Evolutionary conservation across 116 monocot genomes (phyloP), one percentile per base, ranked within the genome.

Genomic region (Papilionanthe hybrid): DNA sequence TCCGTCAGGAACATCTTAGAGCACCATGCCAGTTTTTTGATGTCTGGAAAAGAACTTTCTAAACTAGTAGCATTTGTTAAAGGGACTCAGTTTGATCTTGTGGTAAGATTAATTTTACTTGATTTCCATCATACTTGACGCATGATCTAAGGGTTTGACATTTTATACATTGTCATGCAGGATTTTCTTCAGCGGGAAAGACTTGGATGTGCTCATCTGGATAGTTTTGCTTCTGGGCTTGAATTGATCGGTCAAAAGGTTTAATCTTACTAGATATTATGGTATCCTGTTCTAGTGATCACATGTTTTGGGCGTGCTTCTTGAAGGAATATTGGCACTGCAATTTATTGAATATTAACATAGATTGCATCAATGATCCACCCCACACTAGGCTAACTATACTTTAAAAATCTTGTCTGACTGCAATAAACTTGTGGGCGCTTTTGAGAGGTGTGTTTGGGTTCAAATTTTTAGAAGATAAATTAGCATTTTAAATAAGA

Each of bases 41-140:
- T 99, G 99, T 93, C 99, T 79, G 95, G 88, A 81, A 99, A 99
- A 87, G 99, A 99, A 87, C 99, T 99, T 75, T 95, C 99, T 11
- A 99, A 99, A 79, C 92, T 99, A 50, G 99, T 99, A 82, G 93
- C 99, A 75, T 99, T 99, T 93, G 99, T 99, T 7, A 99, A 99
- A 78, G 99, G 99, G 77, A 99, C 99, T 53, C 99, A 99, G 74
- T 99, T 99, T 92, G 99, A 99, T 86, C 89, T 99, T 86, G 99
- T 99, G 93, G 99, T 95, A 53, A 90, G 89, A 78, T 28, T 75
- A 75, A 27, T 9, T 75, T 20, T 80, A 81, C 23, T 55, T 41
- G 13, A 49, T 12, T 63, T 11, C 13, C 10, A 11, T 57, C 8
- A 30, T 20, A 42, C 12, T 43, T 7, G 41, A 10, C 65, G 76